These are phyloP conservation scores for Globisporangium radiosum DNA, from an alignment of 352 stramenopile species.

Conservation along the genomic window DNA sequence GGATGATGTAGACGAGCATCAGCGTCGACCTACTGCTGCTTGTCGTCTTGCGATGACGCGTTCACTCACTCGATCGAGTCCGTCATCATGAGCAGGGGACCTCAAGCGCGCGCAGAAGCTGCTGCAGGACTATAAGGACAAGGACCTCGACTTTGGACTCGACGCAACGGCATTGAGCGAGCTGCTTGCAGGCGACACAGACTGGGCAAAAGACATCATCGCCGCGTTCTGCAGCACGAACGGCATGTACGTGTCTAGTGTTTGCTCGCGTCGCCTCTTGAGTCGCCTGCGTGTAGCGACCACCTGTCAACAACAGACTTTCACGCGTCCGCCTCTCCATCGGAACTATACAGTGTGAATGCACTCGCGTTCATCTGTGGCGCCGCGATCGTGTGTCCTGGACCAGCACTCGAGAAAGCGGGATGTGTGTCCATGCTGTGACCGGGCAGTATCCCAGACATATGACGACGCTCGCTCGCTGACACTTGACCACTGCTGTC, in stretches of 20 bases:
- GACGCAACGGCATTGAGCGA: constrained; percentile 42
- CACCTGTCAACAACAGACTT: too few species aligned
- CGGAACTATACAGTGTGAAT: constrained; percentile 35
- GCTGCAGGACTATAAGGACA: constrained; percentile 64
- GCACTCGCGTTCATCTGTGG: constrained; percentile 61
- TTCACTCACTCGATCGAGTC: neutral
- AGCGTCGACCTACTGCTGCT: neutral
- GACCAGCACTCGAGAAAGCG: constrained; percentile 46
- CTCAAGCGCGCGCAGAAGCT: constrained; percentile 39
- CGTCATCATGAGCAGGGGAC: constrained; percentile 25
- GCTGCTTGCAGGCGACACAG: constrained; percentile 38
- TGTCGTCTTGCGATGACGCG: neutral
- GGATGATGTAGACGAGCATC: too few species aligned
- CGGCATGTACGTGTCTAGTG: constrained; percentile 37
- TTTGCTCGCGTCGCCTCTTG: too few species aligned
- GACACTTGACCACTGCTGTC: neutral
- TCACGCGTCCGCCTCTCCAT: too few species aligned
- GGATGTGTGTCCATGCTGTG: constrained; percentile 16
- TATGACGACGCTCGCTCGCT: too few species aligned
- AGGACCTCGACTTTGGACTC: constrained; percentile 68
- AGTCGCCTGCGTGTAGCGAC: too few species aligned
- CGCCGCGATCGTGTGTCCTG: constrained; percentile 32
- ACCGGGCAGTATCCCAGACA: too few species aligned
- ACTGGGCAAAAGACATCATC: constrained; percentile 49
- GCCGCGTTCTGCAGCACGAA: constrained; percentile 49